Evolutionary conservation across 768 basidiomycete species (phyloP).

Genomic region (Leccinum arenicola): DNA sequence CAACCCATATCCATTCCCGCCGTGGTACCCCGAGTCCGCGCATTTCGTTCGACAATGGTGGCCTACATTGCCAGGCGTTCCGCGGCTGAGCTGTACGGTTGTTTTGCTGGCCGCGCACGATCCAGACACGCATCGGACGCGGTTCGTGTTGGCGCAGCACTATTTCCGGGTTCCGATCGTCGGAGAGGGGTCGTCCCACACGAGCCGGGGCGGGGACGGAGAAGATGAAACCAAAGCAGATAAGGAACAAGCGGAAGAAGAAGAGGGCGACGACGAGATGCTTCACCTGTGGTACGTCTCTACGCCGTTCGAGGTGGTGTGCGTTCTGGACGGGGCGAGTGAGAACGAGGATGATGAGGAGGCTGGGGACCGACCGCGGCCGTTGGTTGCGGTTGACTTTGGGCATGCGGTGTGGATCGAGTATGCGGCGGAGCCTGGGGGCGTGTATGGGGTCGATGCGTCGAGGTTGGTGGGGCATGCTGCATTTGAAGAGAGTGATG

Average conservation of each 20-base stretch:
- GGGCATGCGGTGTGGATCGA: constrained; percentile 87
- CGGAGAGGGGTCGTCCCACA: constrained; percentile 1
- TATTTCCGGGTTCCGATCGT: constrained; percentile 70
- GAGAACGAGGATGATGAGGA: constrained; percentile 35
- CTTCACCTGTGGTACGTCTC: constrained; percentile 72
- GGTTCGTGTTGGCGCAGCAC: constrained; percentile 70
- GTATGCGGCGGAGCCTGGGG: constrained; percentile 38
- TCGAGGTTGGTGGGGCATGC: constrained; percentile 30
- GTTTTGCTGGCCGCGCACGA: constrained; percentile 65
- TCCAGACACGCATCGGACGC: constrained; percentile 53
- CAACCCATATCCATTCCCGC: constrained; percentile 65
- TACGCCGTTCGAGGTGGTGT: constrained; percentile 69
- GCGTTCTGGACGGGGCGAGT: constrained; percentile 47
- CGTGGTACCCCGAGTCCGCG: constrained; percentile 71
- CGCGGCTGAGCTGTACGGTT: constrained; percentile 69
- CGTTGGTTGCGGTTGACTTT: constrained; percentile 82
- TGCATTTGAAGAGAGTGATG: constrained; percentile 26
- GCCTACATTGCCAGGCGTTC: constrained; percentile 63
- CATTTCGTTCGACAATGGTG: constrained; percentile 84
- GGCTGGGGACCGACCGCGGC: constrained; percentile 50
- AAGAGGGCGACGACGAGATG: constrained; percentile 54
- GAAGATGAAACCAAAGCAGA: neutral
- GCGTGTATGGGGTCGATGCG: constrained; percentile 28
- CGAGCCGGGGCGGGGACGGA: neutral
- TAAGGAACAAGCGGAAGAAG: constrained; percentile 9